Base-by-base conservation (phyloP, 225 moss, liverwort and hornwort species). In the Bryoerythrophyllum caledonicum region DNA sequence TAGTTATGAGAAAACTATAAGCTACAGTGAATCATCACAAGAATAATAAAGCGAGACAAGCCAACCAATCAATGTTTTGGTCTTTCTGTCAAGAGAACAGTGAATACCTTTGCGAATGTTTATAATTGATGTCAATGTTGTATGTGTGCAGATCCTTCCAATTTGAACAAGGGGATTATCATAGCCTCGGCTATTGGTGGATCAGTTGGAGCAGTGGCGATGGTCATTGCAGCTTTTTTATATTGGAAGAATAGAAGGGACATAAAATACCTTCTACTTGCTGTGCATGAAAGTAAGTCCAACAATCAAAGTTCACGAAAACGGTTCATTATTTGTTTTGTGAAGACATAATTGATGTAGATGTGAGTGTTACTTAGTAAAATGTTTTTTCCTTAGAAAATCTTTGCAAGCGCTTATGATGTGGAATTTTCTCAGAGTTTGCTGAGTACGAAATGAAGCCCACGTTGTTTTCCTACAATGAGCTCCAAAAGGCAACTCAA, bases 371-470 rank as follows among this genome's bases (percentile, higher is more conserved):
- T 0, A 16, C 4, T 0, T 63, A 8, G 2, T 38, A n/a, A 67
- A 5, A 28, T 49, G 49, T 59, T 7, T 1, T 9, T 4, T 67
- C 52, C 21, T 5, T 72, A 79, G 75, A n/a, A n/a, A n/a, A 79
- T 79, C 5, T 3, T 63, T 20, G 2, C 34, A 19, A 66, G 1
- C 28, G 48, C 6, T 5, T 60, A 28, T 2, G 6, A 14, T 74
- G 41, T 60, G 52, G 59, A 8, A 1, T 13, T 4, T 67, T 59
- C 27, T 7, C 76, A 83, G 79, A 83, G 14, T 83, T 83, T 79
- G 79, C 72, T 27, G 71, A 72, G 30, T 76, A 75, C 0, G 63
- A 83, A 30, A 12, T 76, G 67, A 79, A 83, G 66, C 83, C 83
- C 17, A 83, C 79, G 0, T 13, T 79, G 13, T 79, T 78, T 49